Percentiles rank a stretch among this genome's conserved stretches.
Evolutionary conservation across 345 rosid genomes (phyloP).

Genomic region (Zanthoxylum bungeanum): DNA sequence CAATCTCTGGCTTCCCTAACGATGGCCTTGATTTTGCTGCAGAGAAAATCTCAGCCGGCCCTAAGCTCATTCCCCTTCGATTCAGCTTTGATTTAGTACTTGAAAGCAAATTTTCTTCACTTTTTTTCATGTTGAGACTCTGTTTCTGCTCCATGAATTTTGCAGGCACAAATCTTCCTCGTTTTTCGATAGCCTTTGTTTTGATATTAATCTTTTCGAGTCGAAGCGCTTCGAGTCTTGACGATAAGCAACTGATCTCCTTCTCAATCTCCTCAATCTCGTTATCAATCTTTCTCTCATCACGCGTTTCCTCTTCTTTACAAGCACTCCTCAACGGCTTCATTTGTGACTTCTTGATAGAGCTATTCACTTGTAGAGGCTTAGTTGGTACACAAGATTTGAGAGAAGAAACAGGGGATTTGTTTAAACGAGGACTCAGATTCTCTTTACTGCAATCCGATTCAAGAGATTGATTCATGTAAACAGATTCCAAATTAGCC

Average conservation of each 20-base stretch:
- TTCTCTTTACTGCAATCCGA: constrained; percentile 66
- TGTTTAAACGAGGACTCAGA: constrained; percentile 28
- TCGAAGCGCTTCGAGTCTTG: constrained; percentile 68
- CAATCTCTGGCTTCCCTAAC: constrained; percentile 37
- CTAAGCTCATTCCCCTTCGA: constrained; percentile 80
- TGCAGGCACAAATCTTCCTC: constrained; percentile 65
- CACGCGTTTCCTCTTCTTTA: constrained; percentile 29
- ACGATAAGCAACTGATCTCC: constrained; percentile 62
- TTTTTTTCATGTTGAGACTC: constrained; percentile 18
- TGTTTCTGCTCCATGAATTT: constrained; percentile 81
- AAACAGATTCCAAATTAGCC: constrained; percentile 36
- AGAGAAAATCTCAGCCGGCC: constrained; percentile 76
- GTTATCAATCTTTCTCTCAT: constrained; percentile 54
- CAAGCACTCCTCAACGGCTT: constrained; percentile 22
- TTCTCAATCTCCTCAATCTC: constrained; percentile 83
- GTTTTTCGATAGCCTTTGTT: constrained; percentile 37
- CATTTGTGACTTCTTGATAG: constrained; percentile 21
- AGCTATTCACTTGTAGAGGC: too few species aligned
- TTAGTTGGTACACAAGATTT: too few species aligned
- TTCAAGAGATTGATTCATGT: constrained; percentile 45
- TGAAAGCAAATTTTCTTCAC: constrained; percentile 40
- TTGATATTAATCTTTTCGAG: constrained; percentile 60
- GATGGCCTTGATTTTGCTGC: constrained; percentile 37
- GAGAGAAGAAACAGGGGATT: constrained; percentile 31
- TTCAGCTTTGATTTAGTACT: constrained; percentile 38